These are phyloP conservation scores for Chytridium lagenaria DNA, from an alignment of 371 early-diverging fungal genomes.

Conservation along the genomic window DNA sequence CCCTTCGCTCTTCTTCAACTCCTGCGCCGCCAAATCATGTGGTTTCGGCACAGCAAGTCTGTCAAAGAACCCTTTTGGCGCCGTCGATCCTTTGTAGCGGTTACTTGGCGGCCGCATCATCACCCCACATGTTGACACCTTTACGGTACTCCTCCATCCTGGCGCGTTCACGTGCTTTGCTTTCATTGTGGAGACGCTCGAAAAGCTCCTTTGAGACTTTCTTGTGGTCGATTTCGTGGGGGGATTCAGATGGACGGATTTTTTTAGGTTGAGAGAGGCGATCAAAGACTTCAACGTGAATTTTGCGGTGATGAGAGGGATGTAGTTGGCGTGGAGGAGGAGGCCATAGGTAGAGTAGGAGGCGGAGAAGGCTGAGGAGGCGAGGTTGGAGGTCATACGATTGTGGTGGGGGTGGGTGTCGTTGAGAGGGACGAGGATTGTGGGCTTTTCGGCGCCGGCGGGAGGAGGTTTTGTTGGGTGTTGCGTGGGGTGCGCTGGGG, in stretches of 20 bases:
- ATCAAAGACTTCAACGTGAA: not conserved
- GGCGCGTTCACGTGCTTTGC: not conserved
- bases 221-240: not conserved
- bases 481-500: not conserved
- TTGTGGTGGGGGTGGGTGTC: not conserved
- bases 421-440: not conserved
- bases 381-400: not conserved
- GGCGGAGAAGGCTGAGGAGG: conserved; percentile 3
- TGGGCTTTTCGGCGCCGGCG: not conserved
- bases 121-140: not conserved
- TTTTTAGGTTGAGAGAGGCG: conserved; percentile 1
- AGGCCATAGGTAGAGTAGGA: conserved; percentile 1
- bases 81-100: not conserved
- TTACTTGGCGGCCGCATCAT: not conserved
- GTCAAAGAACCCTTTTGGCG: conserved; percentile 1
- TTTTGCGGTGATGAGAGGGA: not conserved
- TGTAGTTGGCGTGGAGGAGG: not conserved
- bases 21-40: not conserved
- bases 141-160: conserved; percentile 2
- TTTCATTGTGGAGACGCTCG: conserved; percentile 2
- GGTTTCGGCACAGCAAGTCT: conserved; percentile 3
- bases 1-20: not conserved
- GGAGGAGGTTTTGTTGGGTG: not conserved
- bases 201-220: not conserved
- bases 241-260: not conserved